Percentiles rank a stretch among this genome's conserved stretches.
phyloP scores from a whole-genome alignment of 2,329 filamentous ascomycete species.

The Fusarium compactum region DNA sequence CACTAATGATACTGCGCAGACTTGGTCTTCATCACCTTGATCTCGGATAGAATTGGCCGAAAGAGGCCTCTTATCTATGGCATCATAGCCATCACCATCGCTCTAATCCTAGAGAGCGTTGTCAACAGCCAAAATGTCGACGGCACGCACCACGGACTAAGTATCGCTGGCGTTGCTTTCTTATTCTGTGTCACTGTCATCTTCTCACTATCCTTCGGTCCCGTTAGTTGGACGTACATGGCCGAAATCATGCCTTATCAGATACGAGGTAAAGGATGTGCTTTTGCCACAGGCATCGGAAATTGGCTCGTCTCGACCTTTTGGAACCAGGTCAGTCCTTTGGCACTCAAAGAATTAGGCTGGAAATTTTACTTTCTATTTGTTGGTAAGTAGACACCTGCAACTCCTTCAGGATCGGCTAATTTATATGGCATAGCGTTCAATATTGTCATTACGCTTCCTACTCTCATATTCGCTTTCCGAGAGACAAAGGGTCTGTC shows the following conservation, averaged over 20 bases:
- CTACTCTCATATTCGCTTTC: conserved; percentile 62
- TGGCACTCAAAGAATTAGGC: conserved; percentile 56
- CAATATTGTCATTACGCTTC: conserved; percentile 52
- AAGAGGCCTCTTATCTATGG: conserved; percentile 75
- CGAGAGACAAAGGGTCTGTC: conserved; percentile 63
- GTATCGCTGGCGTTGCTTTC: conserved; percentile 70
- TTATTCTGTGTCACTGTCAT: conserved; percentile 66
- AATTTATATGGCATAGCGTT: conserved; percentile 50
- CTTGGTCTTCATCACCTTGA: conserved; percentile 67
- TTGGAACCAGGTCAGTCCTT: conserved; percentile 69
- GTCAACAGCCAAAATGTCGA: conserved; percentile 64
- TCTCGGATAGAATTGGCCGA: conserved; percentile 71
- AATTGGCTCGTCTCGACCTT: conserved; percentile 55
- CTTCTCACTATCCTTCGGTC: conserved; percentile 66
- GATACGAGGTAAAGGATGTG: conserved; percentile 59
- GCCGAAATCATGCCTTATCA: conserved; percentile 72
- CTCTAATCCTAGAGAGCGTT: conserved; percentile 67
- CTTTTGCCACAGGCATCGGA: conserved; percentile 45
- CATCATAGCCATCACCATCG: conserved; percentile 67
- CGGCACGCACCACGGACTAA: conserved; percentile 55
- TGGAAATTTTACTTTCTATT: conserved; percentile 56
- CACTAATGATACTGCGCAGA: conserved; percentile 48
- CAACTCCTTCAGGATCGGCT: conserved; percentile 50
- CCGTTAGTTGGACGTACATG: conserved; percentile 69
- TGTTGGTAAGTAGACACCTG: conserved; percentile 37